Conservation (phyloP, 495 filamentous ascomycete species). For the Letharia columbiana region DNA sequence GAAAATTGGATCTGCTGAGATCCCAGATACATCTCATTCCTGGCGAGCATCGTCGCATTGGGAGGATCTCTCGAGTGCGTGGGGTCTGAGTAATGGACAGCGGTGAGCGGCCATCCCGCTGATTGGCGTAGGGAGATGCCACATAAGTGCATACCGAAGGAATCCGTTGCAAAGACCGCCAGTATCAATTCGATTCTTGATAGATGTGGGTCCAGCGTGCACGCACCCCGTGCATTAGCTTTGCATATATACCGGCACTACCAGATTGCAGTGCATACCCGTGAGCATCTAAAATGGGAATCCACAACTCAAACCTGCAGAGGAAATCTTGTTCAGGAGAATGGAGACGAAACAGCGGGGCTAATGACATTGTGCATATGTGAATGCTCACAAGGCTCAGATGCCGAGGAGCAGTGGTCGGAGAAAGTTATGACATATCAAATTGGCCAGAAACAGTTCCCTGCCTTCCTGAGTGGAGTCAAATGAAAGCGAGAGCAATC, state of each 20-base stretch:
- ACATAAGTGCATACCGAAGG: background rate
- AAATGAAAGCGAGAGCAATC: background rate
- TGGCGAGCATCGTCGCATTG: background rate
- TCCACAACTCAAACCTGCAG: background rate
- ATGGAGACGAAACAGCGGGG: background rate
- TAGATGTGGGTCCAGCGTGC: background rate
- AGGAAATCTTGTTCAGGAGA: background rate
- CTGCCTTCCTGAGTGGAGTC: background rate
- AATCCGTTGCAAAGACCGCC: background rate
- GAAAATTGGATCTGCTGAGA: background rate
- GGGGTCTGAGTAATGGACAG: background rate
- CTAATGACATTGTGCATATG: constrained; percentile 1
- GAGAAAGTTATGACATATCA: background rate
- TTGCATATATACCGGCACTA: background rate
- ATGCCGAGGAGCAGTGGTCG: background rate
- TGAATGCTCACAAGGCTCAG: background rate
- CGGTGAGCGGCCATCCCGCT: constrained; percentile 6
- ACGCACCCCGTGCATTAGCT: background rate
- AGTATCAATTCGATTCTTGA: background rate
- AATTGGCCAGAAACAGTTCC: background rate
- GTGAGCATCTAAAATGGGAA: background rate
- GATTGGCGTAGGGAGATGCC: background rate
- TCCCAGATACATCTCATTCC: background rate
- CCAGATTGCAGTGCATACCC: background rate
- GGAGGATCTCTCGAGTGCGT: background rate